These are phyloP conservation scores for Penicillium sp. DNA, from an alignment of 2,329 filamentous ascomycete species.

Conservation along the genomic window DNA sequence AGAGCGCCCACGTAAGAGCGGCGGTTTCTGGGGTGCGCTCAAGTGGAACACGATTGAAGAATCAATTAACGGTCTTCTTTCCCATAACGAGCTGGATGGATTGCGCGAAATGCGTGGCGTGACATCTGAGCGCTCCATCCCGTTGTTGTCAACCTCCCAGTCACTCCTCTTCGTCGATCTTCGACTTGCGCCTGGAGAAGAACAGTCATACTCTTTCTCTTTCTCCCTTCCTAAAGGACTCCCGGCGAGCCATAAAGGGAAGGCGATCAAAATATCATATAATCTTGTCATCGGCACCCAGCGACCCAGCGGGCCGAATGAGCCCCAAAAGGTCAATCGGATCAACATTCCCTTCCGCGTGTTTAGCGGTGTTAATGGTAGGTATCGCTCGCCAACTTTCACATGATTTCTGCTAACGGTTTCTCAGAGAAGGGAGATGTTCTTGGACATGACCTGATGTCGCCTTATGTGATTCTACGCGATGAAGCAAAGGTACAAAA, in stretches of 20 bases:
- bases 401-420: slow-evolving; percentile 20
- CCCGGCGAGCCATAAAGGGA: slow-evolving; percentile 88
- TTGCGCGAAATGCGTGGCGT: slow-evolving; percentile 94
- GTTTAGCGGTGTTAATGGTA: slow-evolving; percentile 84
- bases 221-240: slow-evolving; percentile 84
- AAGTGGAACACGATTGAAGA: slow-evolving; percentile 88
- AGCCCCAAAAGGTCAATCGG: slow-evolving; percentile 80
- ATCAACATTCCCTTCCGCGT: slow-evolving; percentile 92
- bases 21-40: slow-evolving; percentile 77
- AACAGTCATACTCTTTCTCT: slow-evolving; percentile 80
- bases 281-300: slow-evolving; percentile 91
- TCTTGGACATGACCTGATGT: slow-evolving; percentile 90
- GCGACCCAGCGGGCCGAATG: slow-evolving; percentile 72
- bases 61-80: slow-evolving; percentile 84
- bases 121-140: slow-evolving; percentile 82
- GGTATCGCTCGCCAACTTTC: slow-evolving; percentile 13
- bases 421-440: slow-evolving; percentile 71
- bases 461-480: slow-evolving; percentile 83
- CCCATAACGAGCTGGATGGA: slow-evolving; percentile 82
- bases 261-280: slow-evolving; percentile 92
- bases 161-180: slow-evolving; percentile 95
- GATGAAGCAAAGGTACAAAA: slow-evolving; percentile 73
- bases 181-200: slow-evolving; percentile 83
- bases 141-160: slow-evolving; percentile 90
- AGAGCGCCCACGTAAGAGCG: slow-evolving; percentile 61